Percentiles rank a stretch among this genome's conserved stretches.
Conservation (phyloP, 495 filamentous ascomycete species). For the Talaromyces ruber region DNA sequence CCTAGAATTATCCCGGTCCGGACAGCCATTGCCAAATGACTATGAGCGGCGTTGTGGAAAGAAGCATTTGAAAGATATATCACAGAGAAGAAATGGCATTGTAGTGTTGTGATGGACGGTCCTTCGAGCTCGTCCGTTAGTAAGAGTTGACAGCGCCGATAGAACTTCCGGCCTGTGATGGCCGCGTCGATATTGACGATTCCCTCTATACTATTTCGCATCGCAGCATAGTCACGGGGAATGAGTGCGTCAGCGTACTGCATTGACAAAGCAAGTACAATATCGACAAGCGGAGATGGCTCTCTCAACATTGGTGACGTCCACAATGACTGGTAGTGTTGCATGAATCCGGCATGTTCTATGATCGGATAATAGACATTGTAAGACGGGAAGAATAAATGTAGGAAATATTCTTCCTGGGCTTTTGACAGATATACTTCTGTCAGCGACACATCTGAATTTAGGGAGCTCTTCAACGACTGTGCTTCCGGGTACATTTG, state of each 20-base stretch:
- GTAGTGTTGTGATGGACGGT: slow-evolving; percentile 11
- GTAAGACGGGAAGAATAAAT: slow-evolving; percentile 40
- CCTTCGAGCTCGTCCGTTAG: slow-evolving; percentile 10
- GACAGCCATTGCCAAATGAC: slow-evolving; percentile 7
- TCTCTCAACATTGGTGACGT: slow-evolving; percentile 18
- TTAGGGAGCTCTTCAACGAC: background rate
- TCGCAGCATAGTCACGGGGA: background rate
- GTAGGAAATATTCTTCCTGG: slow-evolving; percentile 43
- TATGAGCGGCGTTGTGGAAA: slow-evolving; percentile 8
- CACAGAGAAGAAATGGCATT: slow-evolving; percentile 14
- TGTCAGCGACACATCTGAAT: background rate
- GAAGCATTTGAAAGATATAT: slow-evolving; percentile 13
- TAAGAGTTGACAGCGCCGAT: slow-evolving; percentile 7
- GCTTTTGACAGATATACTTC: slow-evolving; percentile 10
- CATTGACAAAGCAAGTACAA: slow-evolving; percentile 40
- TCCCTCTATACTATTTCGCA: background rate
- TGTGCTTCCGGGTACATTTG: background rate
- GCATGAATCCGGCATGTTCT: slow-evolving; percentile 33
- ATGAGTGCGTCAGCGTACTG: slow-evolving; percentile 22
- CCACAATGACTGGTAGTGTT: slow-evolving; percentile 38
- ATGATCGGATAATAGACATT: slow-evolving; percentile 27
- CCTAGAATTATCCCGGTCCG: slow-evolving; percentile 8
- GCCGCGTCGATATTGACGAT: slow-evolving; percentile 3
- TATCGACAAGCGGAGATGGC: slow-evolving; percentile 34
- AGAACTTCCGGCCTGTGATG: background rate